Base-by-base conservation (phyloP, 495 filamentous ascomycete genomes). In the Cercophora samala region DNA sequence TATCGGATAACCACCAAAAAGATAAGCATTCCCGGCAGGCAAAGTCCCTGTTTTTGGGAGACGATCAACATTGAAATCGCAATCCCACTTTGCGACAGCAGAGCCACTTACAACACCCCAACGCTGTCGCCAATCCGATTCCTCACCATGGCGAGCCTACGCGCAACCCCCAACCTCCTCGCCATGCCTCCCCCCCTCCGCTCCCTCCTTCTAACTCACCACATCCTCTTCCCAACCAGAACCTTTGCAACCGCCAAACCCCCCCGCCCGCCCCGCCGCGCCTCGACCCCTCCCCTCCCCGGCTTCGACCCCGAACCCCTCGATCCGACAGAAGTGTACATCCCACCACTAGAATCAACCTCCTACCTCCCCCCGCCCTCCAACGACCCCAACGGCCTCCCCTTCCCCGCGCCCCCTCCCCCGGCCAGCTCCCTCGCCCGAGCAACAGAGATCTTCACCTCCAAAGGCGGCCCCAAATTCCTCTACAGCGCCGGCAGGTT, bases 401-500 rank as follows among this genome's bases (percentile, higher is more conserved):
- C 74, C 11, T 5, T 75, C 15, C 69, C 66, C 19, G 46, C 70
- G 0, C 42, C 64, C 3, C 64, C 71, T 0, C 71, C 74, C 0
- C 58, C 68, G 0, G 24, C 46, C 29, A 32, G 60, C 19, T 25
- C 69, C 58, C 69, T 80, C 29, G 26, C 54, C 1, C 51, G 68
- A n/a, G 70, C 93, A 0, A 87, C 77, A 1, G 29, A 75, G 0
- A 82, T 93, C 75, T 97, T 97, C 78, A 83, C 82, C 17, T 71
- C 76, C 24, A 46, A 46, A 18, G 81, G 85, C 32, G 81, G 81
- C 0, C 87, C 92, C 0, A 73, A 79, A 11, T 89, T 94, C 74
- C 79, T 93, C 46, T 93, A 89, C 82, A 87, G 87, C 21, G 86
- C 89, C 4, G 79, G 81, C 52, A 86, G 88, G 68, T 96, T 97